phyloP scores from a whole-genome alignment of 805 yeast genomes.

The Saccharomyces eubayanus region DNA sequence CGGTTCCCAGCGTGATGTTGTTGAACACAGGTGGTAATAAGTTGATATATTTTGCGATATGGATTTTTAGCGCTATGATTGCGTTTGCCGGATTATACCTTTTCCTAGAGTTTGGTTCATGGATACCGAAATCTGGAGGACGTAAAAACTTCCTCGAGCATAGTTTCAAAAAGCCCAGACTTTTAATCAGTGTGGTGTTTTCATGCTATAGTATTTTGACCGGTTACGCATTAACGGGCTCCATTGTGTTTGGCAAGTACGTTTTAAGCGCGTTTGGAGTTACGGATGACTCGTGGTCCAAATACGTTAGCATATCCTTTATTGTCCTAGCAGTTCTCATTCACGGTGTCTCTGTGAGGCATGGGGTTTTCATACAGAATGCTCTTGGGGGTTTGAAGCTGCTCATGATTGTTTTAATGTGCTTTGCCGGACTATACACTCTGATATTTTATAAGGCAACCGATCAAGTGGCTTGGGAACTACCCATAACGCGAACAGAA shows the following conservation, averaged over 20 bases:
- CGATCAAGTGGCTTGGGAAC: constrained; percentile 5
- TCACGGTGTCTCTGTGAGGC: constrained; percentile 52
- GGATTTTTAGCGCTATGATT: constrained; percentile 54
- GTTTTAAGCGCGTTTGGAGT: constrained; percentile 38
- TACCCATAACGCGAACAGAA: constrained; percentile 21
- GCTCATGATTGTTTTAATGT: constrained; percentile 43
- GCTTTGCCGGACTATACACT: constrained; percentile 51
- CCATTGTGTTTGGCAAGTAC: constrained; percentile 58
- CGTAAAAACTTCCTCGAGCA: constrained; percentile 64
- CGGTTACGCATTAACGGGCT: constrained; percentile 48
- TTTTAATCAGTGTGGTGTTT: constrained; percentile 45
- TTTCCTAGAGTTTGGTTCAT: constrained; percentile 61
- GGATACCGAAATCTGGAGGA: constrained; percentile 70
- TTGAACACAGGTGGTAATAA: constrained; percentile 64
- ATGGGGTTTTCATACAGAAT: constrained; percentile 57
- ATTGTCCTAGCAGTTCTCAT: constrained; percentile 34
- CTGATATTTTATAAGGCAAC: constrained; percentile 31
- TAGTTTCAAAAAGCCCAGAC: constrained; percentile 52
- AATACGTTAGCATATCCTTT: constrained; percentile 36
- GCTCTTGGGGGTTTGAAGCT: constrained; percentile 55
- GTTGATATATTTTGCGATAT: constrained; percentile 47
- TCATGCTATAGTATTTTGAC: constrained; percentile 43
- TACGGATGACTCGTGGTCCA: constrained; percentile 33
- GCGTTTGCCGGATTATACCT: constrained; percentile 62
- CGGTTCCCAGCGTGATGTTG: constrained; percentile 59